Base-by-base conservation (phyloP, 1,284 basidiomycete genomes). In the Leccinum angustisporum region DNA sequence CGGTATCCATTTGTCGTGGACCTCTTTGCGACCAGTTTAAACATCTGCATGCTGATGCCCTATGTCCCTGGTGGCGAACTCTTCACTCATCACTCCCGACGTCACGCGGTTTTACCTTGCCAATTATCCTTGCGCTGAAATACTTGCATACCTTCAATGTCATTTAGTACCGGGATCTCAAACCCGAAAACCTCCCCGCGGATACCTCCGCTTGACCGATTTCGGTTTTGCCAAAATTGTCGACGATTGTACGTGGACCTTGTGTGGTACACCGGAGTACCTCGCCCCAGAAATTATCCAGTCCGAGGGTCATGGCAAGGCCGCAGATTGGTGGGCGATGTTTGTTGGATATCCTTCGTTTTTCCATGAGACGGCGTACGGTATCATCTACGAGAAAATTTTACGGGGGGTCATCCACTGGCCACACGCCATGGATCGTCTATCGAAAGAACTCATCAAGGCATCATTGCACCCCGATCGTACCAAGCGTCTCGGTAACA, bases 301-400 rank as follows among this genome's bases (percentile, higher is more conserved):
- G 21, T 21, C 92, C 14, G 95, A 97, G 68, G 97, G 97, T 10
- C 97, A 99, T 80, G 97, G 97, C 66, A 98, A 98, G 79, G 94
- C 93, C 40, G 97, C 97, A 4, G 97, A 99, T 75, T 98, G 97
- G 97, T 99, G 97, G 89, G 95, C 97, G 2, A 99, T 98, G 91
- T 91, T 98, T 65, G 90, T 97, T 57, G 93, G 92, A 2, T 94
- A 91, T 68, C 91, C 91, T 70, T 87, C 95, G 75, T 98, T 97
- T 82, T 98, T 96, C 76, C 95, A 97, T 69, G 90, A 92, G 65
- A 91, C 92, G 13, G 91, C 96, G 10, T 97, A 95, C 73, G 96
- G 96, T 65, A 90, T 99, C 69, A 30, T 30, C 30, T 92, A 99
- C 71, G 94, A 97, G 78, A 96, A 95, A 75, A 92, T 98, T 60